These are phyloP conservation scores for Alternaria angustiovoidea DNA, from an alignment of 2,329 filamentous ascomycete genomes.

Conservation along the genomic window DNA sequence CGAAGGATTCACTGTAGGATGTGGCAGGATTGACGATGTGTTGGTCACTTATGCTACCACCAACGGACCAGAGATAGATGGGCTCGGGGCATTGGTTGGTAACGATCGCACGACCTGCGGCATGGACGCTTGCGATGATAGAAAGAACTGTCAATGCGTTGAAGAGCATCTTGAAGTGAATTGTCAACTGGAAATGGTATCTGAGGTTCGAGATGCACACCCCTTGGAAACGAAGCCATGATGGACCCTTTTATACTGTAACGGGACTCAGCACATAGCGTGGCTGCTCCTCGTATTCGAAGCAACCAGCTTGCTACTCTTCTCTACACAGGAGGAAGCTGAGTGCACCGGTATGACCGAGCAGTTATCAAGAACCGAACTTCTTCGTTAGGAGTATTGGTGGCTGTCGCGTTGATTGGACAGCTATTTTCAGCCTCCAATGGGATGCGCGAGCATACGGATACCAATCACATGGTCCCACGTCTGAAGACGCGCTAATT, in stretches of 20 bases:
- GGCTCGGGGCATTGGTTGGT: slow-evolving; percentile 41
- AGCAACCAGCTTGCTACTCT: background rate
- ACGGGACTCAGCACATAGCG: background rate
- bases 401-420: slow-evolving; percentile 24
- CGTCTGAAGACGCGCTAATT: background rate
- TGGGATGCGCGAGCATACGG: slow-evolving; percentile 17
- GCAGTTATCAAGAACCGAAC: slow-evolving; percentile 9
- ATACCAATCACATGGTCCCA: slow-evolving; percentile 15
- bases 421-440: slow-evolving; percentile 22
- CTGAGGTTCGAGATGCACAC: background rate
- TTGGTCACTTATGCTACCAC: slow-evolving; percentile 25
- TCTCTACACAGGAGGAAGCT: background rate
- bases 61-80: slow-evolving; percentile 44
- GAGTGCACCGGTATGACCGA: background rate
- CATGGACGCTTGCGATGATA: slow-evolving; percentile 20
- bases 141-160: slow-evolving; percentile 21
- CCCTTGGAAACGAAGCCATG: background rate
- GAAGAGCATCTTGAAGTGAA: slow-evolving; percentile 21
- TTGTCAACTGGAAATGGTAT: background rate
- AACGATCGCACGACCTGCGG: slow-evolving; percentile 41
- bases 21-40: slow-evolving; percentile 27
- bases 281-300: background rate
- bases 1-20: slow-evolving; percentile 38
- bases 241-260: background rate
- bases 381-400: slow-evolving; percentile 11